Base-by-base conservation (phyloP, 805 yeast species). In the Candida xyloterini region DNA sequence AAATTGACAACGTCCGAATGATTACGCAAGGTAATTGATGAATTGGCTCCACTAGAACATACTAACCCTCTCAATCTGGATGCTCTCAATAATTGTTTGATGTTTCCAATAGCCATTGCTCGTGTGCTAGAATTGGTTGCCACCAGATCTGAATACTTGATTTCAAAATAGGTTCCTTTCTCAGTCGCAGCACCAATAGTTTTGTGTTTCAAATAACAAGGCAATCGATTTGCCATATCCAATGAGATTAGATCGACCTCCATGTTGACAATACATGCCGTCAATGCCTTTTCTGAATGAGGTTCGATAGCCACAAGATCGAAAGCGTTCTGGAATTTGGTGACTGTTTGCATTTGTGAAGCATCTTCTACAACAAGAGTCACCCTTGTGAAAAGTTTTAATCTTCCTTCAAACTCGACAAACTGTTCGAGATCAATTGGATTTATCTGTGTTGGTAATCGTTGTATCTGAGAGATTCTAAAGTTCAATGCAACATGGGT, bases 281-380 rank as follows among this genome's bases (percentile, higher is more conserved):
- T 80, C 11, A 93, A 66, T 4, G 89, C 85, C 57, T 79, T 82
- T 57, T 93, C 99, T 35, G 82, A 76, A 15, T 68, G 52, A 1
- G 99, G 99, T 48, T 80, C 75, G 1, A 91, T 81, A 0, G 96
- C 86, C 7, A 93, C 70, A 2, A 93, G 61, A 58, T 93, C 98
- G 57, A 84, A 93, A 9, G 67, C 59, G 31, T 51, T 60, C 34
- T 56, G 57, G 20, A 59, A 49, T 48, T 72, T 66, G 29, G 76
- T 64, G 23, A 81, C 61, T 18, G 76, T 78, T 51, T 82, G 91
- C 30, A 84, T 78, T 48, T 84, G 84, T 7, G 87, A 70, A 1
- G 91, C 81, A 46, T 89, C 96, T 45, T 79, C 84, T 8, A 90
- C 73, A 10, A 79, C 67, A 7, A 93, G 55, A 0, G 98, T 93